Base-by-base conservation (phyloP, 2,329 filamentous ascomycete species). In the Colletotrichum costaricense region DNA sequence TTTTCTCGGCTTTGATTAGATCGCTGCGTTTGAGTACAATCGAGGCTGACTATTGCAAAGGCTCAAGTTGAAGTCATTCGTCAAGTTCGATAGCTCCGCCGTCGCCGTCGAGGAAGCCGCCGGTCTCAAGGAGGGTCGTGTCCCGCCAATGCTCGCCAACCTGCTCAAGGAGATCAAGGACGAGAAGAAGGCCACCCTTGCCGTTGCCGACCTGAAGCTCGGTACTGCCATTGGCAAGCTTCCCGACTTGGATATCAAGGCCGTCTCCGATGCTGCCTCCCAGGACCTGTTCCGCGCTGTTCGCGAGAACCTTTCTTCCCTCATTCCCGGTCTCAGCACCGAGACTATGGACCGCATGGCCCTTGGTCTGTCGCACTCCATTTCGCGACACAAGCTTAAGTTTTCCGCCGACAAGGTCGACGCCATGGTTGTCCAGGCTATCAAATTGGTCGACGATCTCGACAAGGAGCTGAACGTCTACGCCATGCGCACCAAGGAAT, bases 401-500 rank as follows among this genome's bases (percentile, higher is more conserved):
- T 99, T 99, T 86, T 98, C 95, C 9, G 93, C 96, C 70, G 95
- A 99, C 82, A 99, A 99, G 89, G 96, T 99, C 78, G 97, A 99
- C 82, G 97, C 97, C 64, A 99, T 99, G 97, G 98, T 99, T 81
- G 95, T 99, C 72, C 97, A 99, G 86, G 95, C 95, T 70, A 97
- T 99, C 81, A 93, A 93, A 76, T 91, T 98, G 64, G 89, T 99
- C 59, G 97, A 99, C 82, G 97, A 99, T 76, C 88, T 99, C 75
- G 97, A 99, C 88, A 99, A 99, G 89, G 97, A 99, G 85, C 88
- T 99, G 76, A 99, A 99, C 88, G 97, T 94, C 78, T 98, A 98
- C 82, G 96, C 97, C 76, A 99, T 99, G 97, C 91, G 97, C 83
- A 95, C 98, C 75, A 98, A 98, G 91, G 97, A 99, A 85, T 99